Evolutionary conservation across 345 rosid species (phyloP).

Genomic region (Arabis alpina): DNA sequence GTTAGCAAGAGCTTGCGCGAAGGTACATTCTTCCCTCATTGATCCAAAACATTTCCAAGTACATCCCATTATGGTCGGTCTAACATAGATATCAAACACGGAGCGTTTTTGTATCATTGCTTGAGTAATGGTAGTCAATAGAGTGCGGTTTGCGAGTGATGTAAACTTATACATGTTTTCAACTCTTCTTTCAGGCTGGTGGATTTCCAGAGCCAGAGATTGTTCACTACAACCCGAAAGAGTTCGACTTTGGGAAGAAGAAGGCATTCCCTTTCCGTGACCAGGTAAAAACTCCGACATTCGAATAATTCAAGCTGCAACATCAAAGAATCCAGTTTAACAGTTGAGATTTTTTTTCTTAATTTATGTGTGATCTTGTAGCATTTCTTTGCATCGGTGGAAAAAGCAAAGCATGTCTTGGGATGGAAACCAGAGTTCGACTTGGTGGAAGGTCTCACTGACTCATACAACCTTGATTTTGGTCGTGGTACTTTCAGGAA

Average conservation of each 20-base stretch:
- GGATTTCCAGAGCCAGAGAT: slow-evolving; percentile 97
- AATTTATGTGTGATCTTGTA: slow-evolving; percentile 46
- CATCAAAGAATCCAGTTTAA: not conserved
- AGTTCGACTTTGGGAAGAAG: slow-evolving; percentile 93
- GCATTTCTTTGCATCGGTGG: slow-evolving; percentile 96
- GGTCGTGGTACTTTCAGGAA: slow-evolving; percentile 90
- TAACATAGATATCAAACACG: slow-evolving; percentile 1
- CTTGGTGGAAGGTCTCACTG: slow-evolving; percentile 92
- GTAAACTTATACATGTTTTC: slow-evolving; percentile 15
- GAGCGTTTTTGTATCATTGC: slow-evolving; percentile 8
- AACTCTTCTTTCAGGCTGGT: slow-evolving; percentile 62
- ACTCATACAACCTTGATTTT: slow-evolving; percentile 90
- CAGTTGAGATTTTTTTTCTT: not conserved
- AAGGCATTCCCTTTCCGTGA: slow-evolving; percentile 98
- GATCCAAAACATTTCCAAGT: not conserved
- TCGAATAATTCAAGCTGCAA: slow-evolving; percentile 16
- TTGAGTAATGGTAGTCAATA: not conserved
- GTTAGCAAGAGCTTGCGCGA: slow-evolving; percentile 92
- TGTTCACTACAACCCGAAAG: slow-evolving; percentile 85
- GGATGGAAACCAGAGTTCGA: slow-evolving; percentile 81
- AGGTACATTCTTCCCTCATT: slow-evolving; percentile 54
- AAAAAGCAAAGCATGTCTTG: slow-evolving; percentile 83
- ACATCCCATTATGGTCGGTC: not conserved
- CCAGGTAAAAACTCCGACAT: slow-evolving; percentile 56
- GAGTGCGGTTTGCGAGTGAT: not conserved